These are phyloP conservation scores for Taxillus chinensis DNA, from an alignment of 164 flowering plant species.

Conservation along the genomic window DNA sequence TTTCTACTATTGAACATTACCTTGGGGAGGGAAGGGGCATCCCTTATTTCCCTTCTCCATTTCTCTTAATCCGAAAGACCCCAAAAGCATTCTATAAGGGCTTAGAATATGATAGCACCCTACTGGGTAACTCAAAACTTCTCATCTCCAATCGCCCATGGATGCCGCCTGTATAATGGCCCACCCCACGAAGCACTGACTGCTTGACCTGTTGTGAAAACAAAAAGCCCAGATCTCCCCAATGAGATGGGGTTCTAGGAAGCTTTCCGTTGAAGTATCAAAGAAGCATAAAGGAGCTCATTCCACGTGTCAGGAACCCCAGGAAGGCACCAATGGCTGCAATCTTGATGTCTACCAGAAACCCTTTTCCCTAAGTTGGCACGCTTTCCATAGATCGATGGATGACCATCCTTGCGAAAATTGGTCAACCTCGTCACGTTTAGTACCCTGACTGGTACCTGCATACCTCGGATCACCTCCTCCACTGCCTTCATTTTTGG, in stretches of 20 bases:
- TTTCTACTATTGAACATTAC: too few relatives aligned
- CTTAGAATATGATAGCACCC: too few relatives aligned
- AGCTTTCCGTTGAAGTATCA: conserved; percentile 14
- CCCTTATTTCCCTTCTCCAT: too few relatives aligned
- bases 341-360: conserved; percentile 64
- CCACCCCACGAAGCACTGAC: too few relatives aligned
- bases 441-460: conserved; percentile 46
- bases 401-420: conserved; percentile 90
- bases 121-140: too few relatives aligned
- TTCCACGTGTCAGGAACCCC: conserved; percentile 99
- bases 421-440: conserved; percentile 77
- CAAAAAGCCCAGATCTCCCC: too few relatives aligned
- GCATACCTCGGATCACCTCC: conserved; percentile 55
- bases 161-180: too few relatives aligned
- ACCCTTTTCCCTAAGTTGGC: conserved; percentile 27
- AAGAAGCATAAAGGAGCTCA: conserved; percentile 63
- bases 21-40: too few relatives aligned
- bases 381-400: conserved; percentile 69
- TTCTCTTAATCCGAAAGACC: too few relatives aligned
- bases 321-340: conserved; percentile 99
- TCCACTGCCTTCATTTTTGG: conserved; percentile 78
- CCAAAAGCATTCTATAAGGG: too few relatives aligned
- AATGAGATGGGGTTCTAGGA: neutral
- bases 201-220: too few relatives aligned
- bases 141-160: too few relatives aligned